phyloP scores from a whole-genome alignment of 805 yeast genomes.

The Wickerhamomyces xylosicus region DNA sequence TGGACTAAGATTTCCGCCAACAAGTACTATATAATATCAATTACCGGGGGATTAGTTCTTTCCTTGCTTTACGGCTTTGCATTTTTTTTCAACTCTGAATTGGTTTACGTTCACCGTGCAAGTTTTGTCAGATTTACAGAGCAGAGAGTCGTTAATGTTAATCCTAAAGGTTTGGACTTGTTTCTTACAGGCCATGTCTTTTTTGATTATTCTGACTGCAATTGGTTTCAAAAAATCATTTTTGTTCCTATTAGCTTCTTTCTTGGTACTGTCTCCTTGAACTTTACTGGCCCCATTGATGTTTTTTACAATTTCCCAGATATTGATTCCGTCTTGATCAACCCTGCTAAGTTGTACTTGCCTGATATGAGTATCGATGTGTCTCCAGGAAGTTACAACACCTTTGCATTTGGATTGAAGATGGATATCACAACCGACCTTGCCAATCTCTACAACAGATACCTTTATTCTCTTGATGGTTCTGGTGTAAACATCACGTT shows the following conservation, averaged over 20 bases:
- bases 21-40: too few species aligned
- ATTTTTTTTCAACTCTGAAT: too few species aligned
- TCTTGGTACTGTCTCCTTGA: constrained; percentile 5
- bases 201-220: constrained; percentile 11
- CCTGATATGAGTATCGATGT: constrained; percentile 7
- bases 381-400: constrained; percentile 5
- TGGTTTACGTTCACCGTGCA: neutral
- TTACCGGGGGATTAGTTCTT: too few species aligned
- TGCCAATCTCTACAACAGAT: constrained; percentile 3
- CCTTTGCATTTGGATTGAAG: constrained; percentile 1
- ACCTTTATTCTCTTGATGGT: constrained; percentile 2
- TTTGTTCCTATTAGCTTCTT: constrained; percentile 3
- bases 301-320: constrained; percentile 8
- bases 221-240: constrained; percentile 5
- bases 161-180: too few species aligned
- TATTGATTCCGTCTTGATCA: constrained; percentile 2
- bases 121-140: neutral
- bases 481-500: neutral
- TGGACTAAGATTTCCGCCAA: neutral
- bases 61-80: too few species aligned
- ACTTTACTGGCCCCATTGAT: constrained; percentile 4
- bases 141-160: too few species aligned
- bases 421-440: constrained; percentile 7
- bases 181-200: too few species aligned
- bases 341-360: constrained; percentile 4